phyloP scores from a whole-genome alignment of 2,329 filamentous ascomycete species.

The Fusarium aywerte region DNA sequence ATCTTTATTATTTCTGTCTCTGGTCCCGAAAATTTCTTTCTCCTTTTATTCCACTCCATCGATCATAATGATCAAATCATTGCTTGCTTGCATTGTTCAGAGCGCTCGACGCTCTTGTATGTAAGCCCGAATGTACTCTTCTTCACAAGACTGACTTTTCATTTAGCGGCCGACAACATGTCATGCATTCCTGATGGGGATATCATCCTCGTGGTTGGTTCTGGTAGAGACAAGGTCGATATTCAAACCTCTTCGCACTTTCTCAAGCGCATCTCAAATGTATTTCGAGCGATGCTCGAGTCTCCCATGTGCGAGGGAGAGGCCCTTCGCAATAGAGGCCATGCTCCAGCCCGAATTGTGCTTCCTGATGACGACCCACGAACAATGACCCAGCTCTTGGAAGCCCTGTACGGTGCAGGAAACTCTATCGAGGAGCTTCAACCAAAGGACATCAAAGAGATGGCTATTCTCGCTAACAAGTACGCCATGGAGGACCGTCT shows the following conservation, averaged over 20 bases:
- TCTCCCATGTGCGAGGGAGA: not conserved
- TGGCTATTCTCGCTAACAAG: not conserved
- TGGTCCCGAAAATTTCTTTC: too few species aligned
- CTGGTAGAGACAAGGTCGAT: fast-evolving
- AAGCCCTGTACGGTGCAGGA: not conserved
- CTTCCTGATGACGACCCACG: not conserved
- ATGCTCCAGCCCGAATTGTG: not conserved
- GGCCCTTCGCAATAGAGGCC: not conserved
- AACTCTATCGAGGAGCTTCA: not conserved
- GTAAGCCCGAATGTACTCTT: too few species aligned
- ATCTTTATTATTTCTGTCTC: too few species aligned
- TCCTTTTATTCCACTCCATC: too few species aligned
- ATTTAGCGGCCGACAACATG: too few species aligned
- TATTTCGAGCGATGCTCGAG: not conserved
- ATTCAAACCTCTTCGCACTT: not conserved
- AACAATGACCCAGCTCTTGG: not conserved
- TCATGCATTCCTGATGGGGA: too few species aligned
- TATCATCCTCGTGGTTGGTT: not conserved
- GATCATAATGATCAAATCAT: too few species aligned
- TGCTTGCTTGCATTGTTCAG: too few species aligned
- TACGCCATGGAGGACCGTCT: not conserved
- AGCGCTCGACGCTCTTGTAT: too few species aligned
- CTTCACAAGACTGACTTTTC: too few species aligned
- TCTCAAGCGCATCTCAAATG: not conserved
- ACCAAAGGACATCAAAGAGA: not conserved